phyloP scores from a whole-genome alignment of 768 basidiomycete species.

The Phanerochaete carnosa region DNA sequence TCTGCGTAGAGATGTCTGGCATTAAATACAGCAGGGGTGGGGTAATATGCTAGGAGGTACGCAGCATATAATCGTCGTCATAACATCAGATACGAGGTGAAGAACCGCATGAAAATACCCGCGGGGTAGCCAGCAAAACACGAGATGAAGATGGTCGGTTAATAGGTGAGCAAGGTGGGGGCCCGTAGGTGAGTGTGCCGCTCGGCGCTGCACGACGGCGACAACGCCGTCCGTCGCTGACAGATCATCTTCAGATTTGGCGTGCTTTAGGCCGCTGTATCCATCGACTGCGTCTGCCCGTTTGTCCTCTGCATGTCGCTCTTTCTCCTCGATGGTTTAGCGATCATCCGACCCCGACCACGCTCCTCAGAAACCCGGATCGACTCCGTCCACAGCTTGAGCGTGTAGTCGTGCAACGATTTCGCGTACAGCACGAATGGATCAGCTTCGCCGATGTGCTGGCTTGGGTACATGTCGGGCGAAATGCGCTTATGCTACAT shows the following conservation, averaged over 20 bases:
- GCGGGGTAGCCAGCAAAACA: background rate
- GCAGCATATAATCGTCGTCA: background rate
- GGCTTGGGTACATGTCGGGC: slow-evolving; percentile 2
- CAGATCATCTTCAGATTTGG: background rate
- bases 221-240: background rate
- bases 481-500: background rate
- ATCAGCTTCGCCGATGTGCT: slow-evolving; percentile 15
- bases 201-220: background rate
- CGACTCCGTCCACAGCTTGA: slow-evolving; percentile 65
- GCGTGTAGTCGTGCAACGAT: slow-evolving; percentile 64
- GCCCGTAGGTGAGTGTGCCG: background rate
- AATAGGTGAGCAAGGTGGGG: background rate
- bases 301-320: background rate
- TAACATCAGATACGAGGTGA: background rate
- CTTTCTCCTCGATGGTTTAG: background rate
- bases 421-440: slow-evolving; percentile 54
- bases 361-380: slow-evolving; percentile 53
- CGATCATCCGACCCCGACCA: slow-evolving; percentile 12
- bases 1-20: background rate
- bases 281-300: background rate
- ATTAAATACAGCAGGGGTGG: background rate
- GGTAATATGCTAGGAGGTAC: background rate
- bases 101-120: background rate
- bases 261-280: background rate
- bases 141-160: background rate